Base-by-base conservation (phyloP, 352 stramenopile genomes). In the Elongisporangium undulatum region DNA sequence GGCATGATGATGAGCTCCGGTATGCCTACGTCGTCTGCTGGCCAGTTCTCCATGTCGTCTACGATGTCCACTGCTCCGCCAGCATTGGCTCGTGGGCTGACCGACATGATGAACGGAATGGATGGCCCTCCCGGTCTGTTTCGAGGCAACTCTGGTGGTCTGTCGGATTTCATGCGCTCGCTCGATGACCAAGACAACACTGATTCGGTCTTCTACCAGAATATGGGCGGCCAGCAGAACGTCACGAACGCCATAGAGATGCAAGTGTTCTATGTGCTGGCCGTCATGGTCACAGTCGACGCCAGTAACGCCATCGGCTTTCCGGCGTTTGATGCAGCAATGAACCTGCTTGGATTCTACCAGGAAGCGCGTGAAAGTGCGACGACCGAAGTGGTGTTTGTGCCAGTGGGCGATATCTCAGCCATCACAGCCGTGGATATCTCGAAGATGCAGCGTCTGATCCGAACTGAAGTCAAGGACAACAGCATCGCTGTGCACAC, bases 331-430 rank as follows among this genome's bases (percentile, higher is more conserved):
- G 84, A 94, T 38, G 62, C 69, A 6, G 62, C 53, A 24, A 82
- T 82, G 72, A 89, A 89, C 51, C 52, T 94, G 55, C 74, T 94
- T 13, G 84, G 84, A 2, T 94, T 94, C 54, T 94, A 94, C 63
- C 81, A 92, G 61, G 84, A 94, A 59, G 77, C 68, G 0, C 74
- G 79, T 0, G 80, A 92, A 45, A 85, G 72, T n/a, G 73, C 82
- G 38, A 90, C 82, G 21, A 94, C 82, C 15, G 82, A 94, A 61
- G 83, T 94, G 6, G 78, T 89, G 24, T 94, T 94, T 67, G 79
- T 90, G 50, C 82, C 85, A 6, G 80, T 88, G 57, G 84, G 70
- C 59, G 82, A 91, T 49, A 87, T 94, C 50, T 64, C 79, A 20
- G 80, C 79, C 29, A 90, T 94, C 53, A 84, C 82, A 20, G 75